phyloP scores from a whole-genome alignment of 176 grass and related monocot species.

The Eleusine coracana region DNA sequence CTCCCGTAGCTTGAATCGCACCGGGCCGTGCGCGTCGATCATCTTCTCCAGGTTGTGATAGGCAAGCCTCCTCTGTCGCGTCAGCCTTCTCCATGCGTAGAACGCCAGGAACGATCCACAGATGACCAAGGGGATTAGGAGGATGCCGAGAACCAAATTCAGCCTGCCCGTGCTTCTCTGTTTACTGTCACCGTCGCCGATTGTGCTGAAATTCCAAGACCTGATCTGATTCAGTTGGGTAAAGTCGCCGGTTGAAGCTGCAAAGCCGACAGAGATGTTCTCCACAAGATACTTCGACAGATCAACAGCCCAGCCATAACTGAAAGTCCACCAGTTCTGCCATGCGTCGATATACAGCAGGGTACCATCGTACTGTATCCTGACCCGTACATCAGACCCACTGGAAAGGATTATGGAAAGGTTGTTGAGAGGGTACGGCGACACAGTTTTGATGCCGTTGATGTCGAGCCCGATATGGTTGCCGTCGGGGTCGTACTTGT shows the following conservation, averaged over 20 bases:
- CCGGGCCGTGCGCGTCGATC: conserved; percentile 44
- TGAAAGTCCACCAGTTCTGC: background rate
- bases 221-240: conserved; percentile 29
- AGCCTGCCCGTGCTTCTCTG: background rate
- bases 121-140: background rate
- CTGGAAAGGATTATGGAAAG: conserved; percentile 39
- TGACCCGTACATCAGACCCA: conserved; percentile 1
- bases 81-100: conserved; percentile 16
- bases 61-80: conserved; percentile 25
- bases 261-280: conserved; percentile 25
- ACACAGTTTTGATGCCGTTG: conserved; percentile 30
- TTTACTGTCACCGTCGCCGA: background rate
- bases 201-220: conserved; percentile 43
- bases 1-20: conserved; percentile 49
- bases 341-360: rapidly evolving
- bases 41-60: conserved; percentile 56
- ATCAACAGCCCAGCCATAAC: background rate
- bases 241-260: conserved; percentile 37
- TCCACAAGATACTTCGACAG: conserved; percentile 22
- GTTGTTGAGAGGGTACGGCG: conserved; percentile 24
- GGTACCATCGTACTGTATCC: background rate
- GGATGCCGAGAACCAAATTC: background rate
- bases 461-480: conserved; percentile 57
- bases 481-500: conserved; percentile 24
- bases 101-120: background rate